Evolutionary conservation across 441 rosid genomes (phyloP).

Genomic region (Arabidopsis hybrid): DNA sequence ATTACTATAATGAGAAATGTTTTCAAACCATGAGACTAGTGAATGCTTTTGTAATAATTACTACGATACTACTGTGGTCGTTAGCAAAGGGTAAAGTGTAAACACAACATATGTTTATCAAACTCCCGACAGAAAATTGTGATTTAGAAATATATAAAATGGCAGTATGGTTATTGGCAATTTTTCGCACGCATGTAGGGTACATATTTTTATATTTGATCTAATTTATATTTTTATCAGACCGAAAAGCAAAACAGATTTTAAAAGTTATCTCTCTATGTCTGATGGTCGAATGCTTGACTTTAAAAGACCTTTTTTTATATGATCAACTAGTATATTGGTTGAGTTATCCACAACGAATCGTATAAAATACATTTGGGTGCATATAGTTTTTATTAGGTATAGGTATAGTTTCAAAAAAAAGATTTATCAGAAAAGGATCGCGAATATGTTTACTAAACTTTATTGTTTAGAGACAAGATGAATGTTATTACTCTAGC

Average conservation of each 20-base stretch:
- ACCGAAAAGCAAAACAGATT: neutral
- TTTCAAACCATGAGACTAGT: neutral
- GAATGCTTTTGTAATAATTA: neutral
- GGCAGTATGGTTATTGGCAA: neutral
- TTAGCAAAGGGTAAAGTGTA: conserved; percentile 8
- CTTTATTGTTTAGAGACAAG: too few species aligned
- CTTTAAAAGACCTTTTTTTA: neutral
- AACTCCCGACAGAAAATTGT: conserved; percentile 15
- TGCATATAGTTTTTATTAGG: too few species aligned
- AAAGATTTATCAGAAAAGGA: too few species aligned
- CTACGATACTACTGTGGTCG: neutral
- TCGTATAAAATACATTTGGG: neutral
- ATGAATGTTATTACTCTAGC: too few species aligned
- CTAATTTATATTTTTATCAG: neutral
- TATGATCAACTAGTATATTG: neutral
- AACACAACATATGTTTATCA: conserved; percentile 18
- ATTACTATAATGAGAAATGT: neutral
- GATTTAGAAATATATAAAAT: conserved; percentile 1
- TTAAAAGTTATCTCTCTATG: neutral
- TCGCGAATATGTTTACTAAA: too few species aligned
- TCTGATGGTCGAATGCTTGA: neutral
- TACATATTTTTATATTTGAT: neutral
- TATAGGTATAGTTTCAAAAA: too few species aligned
- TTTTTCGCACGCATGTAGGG: conserved; percentile 1
- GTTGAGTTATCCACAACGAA: neutral